Evolutionary conservation across 2,329 filamentous ascomycete species (phyloP).

Genomic region (Aspergillus pseudotamarii): DNA sequence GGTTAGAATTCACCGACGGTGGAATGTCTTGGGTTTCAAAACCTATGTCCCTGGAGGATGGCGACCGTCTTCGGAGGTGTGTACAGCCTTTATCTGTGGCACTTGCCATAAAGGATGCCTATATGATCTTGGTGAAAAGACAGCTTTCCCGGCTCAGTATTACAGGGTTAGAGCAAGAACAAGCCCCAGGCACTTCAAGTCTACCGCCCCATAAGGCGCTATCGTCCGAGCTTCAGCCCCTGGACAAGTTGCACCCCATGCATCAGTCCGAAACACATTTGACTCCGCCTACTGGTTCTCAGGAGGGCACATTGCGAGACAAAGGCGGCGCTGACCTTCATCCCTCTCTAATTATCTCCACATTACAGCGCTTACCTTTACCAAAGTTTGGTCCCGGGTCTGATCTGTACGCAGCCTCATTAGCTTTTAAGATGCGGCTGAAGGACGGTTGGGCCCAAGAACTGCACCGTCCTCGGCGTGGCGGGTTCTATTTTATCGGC

Average conservation of each 20-base stretch:
- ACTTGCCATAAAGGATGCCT: conserved; percentile 39
- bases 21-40: conserved; percentile 32
- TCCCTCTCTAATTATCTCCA: conserved; percentile 34
- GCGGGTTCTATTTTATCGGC: conserved; percentile 38
- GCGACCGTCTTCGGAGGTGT: conserved; percentile 31
- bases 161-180: conserved; percentile 13
- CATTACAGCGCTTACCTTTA: conserved; percentile 37
- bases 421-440: conserved; percentile 36
- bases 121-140: conserved; percentile 30
- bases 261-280: conserved; percentile 22
- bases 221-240: conserved; percentile 17
- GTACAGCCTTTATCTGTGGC: conserved; percentile 36
- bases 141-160: conserved; percentile 30
- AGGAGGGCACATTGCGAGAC: conserved; percentile 19
- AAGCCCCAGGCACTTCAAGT: conserved; percentile 18
- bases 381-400: conserved; percentile 38
- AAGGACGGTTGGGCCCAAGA: conserved; percentile 26
- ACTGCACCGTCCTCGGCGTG: conserved; percentile 30
- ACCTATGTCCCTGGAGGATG: conserved; percentile 32
- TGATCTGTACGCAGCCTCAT: conserved; percentile 35
- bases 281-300: conserved; percentile 15
- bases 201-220: conserved; percentile 14
- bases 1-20: conserved; percentile 31
- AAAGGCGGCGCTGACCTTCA: conserved; percentile 22
- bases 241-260: conserved; percentile 22